A percentile compares a stretch with the other conserved stretches of the same genome.
Conservation (phyloP, 352 stramenopile species). For the Globisporangium sylvaticum region DNA sequence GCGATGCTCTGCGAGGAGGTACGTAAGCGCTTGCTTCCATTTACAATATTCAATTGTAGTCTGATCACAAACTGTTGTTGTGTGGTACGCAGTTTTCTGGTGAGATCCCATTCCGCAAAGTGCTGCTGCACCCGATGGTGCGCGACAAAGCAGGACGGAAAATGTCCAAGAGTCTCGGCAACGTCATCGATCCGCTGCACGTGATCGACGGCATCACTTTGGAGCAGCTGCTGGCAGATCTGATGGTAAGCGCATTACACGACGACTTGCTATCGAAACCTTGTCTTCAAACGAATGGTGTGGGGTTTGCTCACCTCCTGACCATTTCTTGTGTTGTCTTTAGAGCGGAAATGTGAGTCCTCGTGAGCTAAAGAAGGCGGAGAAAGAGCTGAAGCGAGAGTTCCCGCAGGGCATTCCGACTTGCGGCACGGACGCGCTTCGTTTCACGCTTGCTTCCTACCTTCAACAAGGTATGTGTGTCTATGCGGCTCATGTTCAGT, state of each 20-base stretch:
- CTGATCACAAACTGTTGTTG: neutral
- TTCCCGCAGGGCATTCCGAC: conserved; percentile 98
- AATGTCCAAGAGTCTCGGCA: conserved; percentile 99
- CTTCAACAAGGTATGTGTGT: conserved; percentile 59
- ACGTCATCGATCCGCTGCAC: conserved; percentile 99
- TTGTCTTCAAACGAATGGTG: too few relatives aligned
- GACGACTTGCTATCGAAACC: neutral
- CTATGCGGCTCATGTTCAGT: neutral
- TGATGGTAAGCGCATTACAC: conserved; percentile 54
- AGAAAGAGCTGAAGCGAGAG: conserved; percentile 94
- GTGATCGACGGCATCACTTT: conserved; percentile 97
- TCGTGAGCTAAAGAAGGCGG: conserved; percentile 94
- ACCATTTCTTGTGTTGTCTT: neutral
- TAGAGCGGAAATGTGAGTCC: conserved; percentile 59
- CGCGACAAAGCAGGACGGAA: conserved; percentile 99
- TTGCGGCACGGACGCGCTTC: conserved; percentile 97
- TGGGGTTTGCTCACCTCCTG: neutral
- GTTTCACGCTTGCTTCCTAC: conserved; percentile 97
- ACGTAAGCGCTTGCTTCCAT: neutral
- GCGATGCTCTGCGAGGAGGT: conserved; percentile 99
- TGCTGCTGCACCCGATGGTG: conserved; percentile 99
- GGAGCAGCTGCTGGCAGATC: conserved; percentile 89
- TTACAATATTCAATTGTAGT: neutral
- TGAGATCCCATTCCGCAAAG: conserved; percentile 96
- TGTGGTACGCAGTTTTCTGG: conserved; percentile 74